Percentiles rank a stretch among this genome's conserved stretches.
phyloP scores from a whole-genome alignment of 2,329 filamentous ascomycete genomes.

The Curvularia hawaiiensis region DNA sequence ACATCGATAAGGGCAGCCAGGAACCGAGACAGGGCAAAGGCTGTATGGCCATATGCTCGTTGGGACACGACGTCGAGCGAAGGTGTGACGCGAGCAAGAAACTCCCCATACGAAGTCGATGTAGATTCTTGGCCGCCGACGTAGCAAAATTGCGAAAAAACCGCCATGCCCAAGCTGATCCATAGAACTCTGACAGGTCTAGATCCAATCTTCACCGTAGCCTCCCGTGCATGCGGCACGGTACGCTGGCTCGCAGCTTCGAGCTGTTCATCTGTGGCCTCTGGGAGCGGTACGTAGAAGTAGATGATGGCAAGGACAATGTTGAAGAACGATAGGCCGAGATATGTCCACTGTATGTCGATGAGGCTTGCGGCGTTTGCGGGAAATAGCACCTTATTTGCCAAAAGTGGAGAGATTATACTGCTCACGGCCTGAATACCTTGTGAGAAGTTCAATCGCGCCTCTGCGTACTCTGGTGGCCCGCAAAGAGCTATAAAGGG shows the following conservation, averaged over 20 bases:
- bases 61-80: conserved; percentile 48
- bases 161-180: conserved; percentile 60
- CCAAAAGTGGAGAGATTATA: conserved; percentile 64
- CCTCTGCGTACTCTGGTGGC: conserved; percentile 64
- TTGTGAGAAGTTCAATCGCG: conserved; percentile 65
- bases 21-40: conserved; percentile 65
- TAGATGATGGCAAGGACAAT: conserved; percentile 63
- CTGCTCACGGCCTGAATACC: conserved; percentile 66
- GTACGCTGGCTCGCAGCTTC: conserved; percentile 58
- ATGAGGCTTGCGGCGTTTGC: conserved; percentile 58
- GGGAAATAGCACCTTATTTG: conserved; percentile 63
- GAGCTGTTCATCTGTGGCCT: conserved; percentile 65
- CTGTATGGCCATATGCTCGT: conserved; percentile 60
- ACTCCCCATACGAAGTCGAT: conserved; percentile 54
- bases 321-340: conserved; percentile 66
- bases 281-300: conserved; percentile 66
- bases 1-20: conserved; percentile 58
- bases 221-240: conserved; percentile 37
- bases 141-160: conserved; percentile 64
- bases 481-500: conserved; percentile 68
- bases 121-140: conserved; percentile 65
- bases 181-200: conserved; percentile 58
- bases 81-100: conserved; percentile 50
- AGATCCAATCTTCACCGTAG: conserved; percentile 50
- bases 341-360: conserved; percentile 68